Evolutionary conservation across 2,329 filamentous ascomycete species (phyloP).

Genomic region (Colletotrichum spinosum): DNA sequence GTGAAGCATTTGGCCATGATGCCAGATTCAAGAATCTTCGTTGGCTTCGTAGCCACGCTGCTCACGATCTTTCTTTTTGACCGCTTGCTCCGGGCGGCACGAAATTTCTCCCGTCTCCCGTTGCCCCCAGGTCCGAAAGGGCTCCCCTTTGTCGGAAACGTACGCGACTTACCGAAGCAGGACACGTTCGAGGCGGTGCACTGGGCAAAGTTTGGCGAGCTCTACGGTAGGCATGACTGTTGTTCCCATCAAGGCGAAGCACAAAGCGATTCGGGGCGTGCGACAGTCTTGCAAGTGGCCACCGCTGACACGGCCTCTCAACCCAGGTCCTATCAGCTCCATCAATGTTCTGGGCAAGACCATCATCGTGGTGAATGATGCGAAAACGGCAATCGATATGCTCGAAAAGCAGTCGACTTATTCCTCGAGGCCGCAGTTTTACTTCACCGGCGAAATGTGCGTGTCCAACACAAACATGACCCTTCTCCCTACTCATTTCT

Average conservation of each 20-base stretch:
- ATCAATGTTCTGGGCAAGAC: constrained; percentile 53
- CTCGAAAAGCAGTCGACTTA: constrained; percentile 49
- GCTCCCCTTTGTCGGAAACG: constrained; percentile 57
- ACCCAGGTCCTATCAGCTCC: constrained; percentile 42
- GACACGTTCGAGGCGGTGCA: constrained; percentile 45
- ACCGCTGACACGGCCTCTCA: not conserved
- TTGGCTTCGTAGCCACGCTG: constrained; percentile 7
- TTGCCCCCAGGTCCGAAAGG: constrained; percentile 44
- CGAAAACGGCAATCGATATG: constrained; percentile 49
- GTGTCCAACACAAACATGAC: constrained; percentile 6
- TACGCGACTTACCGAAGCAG: constrained; percentile 54
- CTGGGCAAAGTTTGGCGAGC: constrained; percentile 49
- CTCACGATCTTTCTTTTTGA: not conserved
- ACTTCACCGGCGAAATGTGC: constrained; percentile 51
- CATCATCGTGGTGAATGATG: constrained; percentile 54
- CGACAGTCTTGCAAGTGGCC: no score
- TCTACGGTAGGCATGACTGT: constrained; percentile 38
- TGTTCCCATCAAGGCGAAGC: no score
- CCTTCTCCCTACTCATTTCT: constrained; percentile 38
- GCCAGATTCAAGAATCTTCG: not conserved
- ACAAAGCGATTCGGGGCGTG: no score
- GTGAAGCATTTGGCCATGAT: not conserved
- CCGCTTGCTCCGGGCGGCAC: constrained; percentile 1
- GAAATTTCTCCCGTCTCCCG: not conserved
- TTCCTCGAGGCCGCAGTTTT: constrained; percentile 47